Conservation (phyloP, 2,329 filamentous ascomycete species). For the Penicillium paneum region DNA sequence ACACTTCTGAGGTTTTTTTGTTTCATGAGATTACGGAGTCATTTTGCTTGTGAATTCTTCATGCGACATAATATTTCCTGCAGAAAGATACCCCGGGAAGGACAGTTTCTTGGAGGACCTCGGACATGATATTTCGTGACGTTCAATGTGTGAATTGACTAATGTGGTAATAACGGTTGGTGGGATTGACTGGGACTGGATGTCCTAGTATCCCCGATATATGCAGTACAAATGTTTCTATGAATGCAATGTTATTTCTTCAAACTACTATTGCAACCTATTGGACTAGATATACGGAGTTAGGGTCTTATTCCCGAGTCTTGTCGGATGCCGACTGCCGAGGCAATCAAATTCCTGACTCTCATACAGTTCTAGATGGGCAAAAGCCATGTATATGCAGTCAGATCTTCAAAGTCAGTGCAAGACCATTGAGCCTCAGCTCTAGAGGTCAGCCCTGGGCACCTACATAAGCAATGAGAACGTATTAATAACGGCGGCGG, state of each 20-base stretch:
- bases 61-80: slow-evolving; percentile 1
- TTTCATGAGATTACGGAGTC: slow-evolving; percentile 2
- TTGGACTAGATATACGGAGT: neutral
- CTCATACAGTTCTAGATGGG: neutral
- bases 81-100: neutral
- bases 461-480: neutral
- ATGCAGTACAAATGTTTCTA: neutral
- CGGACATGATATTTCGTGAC: neutral
- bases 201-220: neutral
- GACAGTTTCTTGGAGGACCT: neutral
- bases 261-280: neutral
- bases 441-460: neutral
- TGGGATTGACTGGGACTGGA: neutral
- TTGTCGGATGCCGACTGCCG: neutral
- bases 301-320: neutral
- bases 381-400: neutral
- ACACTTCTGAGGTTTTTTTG: slow-evolving; percentile 9
- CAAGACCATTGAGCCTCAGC: neutral
- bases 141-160: neutral
- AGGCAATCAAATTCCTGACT: neutral
- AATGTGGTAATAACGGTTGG: slow-evolving; percentile 5
- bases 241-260: neutral
- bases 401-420: neutral
- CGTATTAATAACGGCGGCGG: neutral
- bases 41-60: neutral